phyloP scores from a whole-genome alignment of 345 rosid genomes.

The Euphorbia lathyris region DNA sequence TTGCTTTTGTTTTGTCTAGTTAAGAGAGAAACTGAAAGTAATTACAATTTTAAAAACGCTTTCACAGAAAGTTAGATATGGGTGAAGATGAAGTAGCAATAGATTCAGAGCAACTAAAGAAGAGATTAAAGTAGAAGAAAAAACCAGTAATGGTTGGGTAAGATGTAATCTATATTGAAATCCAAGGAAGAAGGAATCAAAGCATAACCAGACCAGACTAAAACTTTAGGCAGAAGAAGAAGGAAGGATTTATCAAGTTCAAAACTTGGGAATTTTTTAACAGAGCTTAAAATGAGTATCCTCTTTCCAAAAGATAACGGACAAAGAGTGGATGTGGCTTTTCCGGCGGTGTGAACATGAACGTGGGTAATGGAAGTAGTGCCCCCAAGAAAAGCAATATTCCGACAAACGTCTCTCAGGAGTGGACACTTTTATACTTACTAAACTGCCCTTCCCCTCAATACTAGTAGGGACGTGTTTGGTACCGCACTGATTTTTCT shows the following conservation, averaged over 20 bases:
- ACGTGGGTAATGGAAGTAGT: neutral
- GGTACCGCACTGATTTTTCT: neutral
- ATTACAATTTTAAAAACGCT: constrained; percentile 6
- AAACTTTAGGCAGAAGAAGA: neutral
- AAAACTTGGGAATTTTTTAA: neutral
- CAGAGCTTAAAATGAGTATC: neutral
- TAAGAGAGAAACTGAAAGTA: neutral
- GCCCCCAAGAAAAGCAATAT: neutral
- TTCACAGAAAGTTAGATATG: neutral
- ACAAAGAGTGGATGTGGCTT: neutral
- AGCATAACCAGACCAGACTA: neutral
- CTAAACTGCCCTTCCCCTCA: neutral
- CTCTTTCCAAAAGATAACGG: neutral
- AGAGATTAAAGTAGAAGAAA: neutral
- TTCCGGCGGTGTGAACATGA: neutral
- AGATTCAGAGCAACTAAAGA: neutral
- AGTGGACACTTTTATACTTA: neutral
- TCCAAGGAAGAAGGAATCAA: neutral
- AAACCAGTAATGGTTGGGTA: constrained; percentile 1
- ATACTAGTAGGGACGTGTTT: neutral
- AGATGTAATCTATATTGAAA: neutral
- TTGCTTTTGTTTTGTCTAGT: neutral
- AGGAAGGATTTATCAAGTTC: neutral
- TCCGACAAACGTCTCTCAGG: neutral
- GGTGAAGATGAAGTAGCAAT: neutral